Percentiles rank a stretch among this genome's conserved stretches.
phyloP scores from a whole-genome alignment of 441 rosid species.

The Euphorbia schlechtendalii region DNA sequence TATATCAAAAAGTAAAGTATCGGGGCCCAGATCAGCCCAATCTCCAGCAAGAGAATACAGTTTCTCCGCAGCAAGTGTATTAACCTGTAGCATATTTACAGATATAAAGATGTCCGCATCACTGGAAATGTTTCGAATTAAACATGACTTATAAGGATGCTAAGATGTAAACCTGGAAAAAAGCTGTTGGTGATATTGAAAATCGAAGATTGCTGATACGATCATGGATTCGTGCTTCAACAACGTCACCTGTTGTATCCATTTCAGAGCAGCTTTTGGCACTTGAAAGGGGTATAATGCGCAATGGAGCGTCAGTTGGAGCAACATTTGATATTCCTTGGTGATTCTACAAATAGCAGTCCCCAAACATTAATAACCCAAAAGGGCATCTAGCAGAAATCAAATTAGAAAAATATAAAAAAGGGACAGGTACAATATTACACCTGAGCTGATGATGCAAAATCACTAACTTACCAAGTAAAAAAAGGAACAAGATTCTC shows the following conservation, averaged over 20 bases:
- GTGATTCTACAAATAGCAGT: conserved; percentile 57
- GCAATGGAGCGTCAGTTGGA: conserved; percentile 75
- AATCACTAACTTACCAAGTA: background rate
- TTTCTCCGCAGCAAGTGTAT: conserved; percentile 89
- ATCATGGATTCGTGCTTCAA: conserved; percentile 82
- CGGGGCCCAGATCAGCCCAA: conserved; percentile 86
- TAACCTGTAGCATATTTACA: conserved; percentile 47
- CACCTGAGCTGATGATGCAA: background rate
- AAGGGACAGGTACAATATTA: background rate
- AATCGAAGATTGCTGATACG: conserved; percentile 64
- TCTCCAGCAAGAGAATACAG: conserved; percentile 91
- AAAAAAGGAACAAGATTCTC: background rate
- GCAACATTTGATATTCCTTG: conserved; percentile 92
- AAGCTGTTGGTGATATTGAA: conserved; percentile 90
- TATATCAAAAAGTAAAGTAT: conserved; percentile 79
- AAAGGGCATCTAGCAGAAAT: background rate
- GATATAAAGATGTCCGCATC: conserved; percentile 7
- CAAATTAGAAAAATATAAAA: background rate
- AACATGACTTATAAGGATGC: conserved; percentile 8
- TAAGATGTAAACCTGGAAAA: conserved; percentile 59
- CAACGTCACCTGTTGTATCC: conserved; percentile 26
- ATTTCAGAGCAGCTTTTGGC: conserved; percentile 29
- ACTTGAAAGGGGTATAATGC: conserved; percentile 37
- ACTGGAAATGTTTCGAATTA: background rate
- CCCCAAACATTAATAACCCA: conserved; percentile 12